Conservation (phyloP, 306 rosid species). For the Dalbergia cultrata region DNA sequence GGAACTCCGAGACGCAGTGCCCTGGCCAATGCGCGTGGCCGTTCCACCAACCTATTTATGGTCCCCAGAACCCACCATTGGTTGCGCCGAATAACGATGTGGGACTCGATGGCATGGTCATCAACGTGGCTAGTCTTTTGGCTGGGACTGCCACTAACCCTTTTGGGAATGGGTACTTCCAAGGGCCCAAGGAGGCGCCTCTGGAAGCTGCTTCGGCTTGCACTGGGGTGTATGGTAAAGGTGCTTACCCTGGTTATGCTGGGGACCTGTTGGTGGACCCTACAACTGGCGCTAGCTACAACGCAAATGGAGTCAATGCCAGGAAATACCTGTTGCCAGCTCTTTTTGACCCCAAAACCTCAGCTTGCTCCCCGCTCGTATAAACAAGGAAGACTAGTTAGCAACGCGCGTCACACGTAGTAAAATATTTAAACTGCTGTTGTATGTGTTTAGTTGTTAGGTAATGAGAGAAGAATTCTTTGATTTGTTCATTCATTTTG, state of each 20-base stretch:
- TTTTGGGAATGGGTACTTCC: slow-evolving; percentile 72
- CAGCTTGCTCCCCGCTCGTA: slow-evolving; percentile 66
- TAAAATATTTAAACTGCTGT: not conserved
- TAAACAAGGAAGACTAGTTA: not conserved
- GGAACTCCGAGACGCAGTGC: slow-evolving; percentile 75
- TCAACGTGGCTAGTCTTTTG: slow-evolving; percentile 72
- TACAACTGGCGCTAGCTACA: slow-evolving; percentile 71
- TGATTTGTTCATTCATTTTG: slow-evolving; percentile 31
- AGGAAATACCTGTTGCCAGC: slow-evolving; percentile 75
- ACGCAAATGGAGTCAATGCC: slow-evolving; percentile 63
- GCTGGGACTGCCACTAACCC: slow-evolving; percentile 77
- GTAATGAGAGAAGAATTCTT: not conserved
- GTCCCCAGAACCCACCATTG: slow-evolving; percentile 65
- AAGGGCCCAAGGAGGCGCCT: slow-evolving; percentile 79
- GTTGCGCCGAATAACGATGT: slow-evolving; percentile 77
- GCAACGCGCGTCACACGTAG: not conserved
- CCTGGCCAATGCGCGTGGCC: slow-evolving; percentile 91
- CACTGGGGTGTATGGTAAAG: slow-evolving; percentile 68
- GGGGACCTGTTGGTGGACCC: slow-evolving; percentile 66
- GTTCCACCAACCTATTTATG: slow-evolving; percentile 87
- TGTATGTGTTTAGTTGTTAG: not conserved
- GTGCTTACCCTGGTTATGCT: slow-evolving; percentile 80
- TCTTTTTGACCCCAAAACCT: slow-evolving; percentile 63
- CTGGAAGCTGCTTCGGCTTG: slow-evolving; percentile 81
- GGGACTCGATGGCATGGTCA: slow-evolving; percentile 74